Evolutionary conservation across 2,329 filamentous ascomycete genomes (phyloP).

Genomic region (Colletotrichum higginsianum): DNA sequence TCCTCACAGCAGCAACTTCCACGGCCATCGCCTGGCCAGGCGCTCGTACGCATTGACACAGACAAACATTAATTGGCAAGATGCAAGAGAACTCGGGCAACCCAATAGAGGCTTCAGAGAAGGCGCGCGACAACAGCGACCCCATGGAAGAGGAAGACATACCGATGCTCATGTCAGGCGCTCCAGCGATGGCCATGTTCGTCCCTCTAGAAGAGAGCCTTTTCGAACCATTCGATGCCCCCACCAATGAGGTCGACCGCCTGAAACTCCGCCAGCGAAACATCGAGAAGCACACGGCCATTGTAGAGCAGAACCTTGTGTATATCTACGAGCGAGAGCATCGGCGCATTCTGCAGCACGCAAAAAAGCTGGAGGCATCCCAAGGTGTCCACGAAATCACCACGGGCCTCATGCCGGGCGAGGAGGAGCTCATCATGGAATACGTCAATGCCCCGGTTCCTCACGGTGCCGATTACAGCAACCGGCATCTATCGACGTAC

Average conservation of each 20-base stretch:
- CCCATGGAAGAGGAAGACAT: constrained; percentile 40
- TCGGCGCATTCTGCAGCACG: constrained; percentile 47
- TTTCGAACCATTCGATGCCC: constrained; percentile 46
- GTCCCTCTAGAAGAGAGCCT: constrained; percentile 52
- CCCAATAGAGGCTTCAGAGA: not conserved
- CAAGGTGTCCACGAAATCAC: constrained; percentile 16
- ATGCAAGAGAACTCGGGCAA: constrained; percentile 4
- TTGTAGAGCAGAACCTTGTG: constrained; percentile 51
- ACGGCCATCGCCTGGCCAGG: not conserved
- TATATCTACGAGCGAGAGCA: constrained; percentile 54
- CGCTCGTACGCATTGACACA: not conserved
- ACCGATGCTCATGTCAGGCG: constrained; percentile 45
- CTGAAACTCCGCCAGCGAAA: constrained; percentile 49
- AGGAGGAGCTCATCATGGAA: constrained; percentile 20
- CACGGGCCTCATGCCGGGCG: constrained; percentile 8
- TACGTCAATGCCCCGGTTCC: constrained; percentile 26
- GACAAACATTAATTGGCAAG: not conserved
- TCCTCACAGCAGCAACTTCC: not conserved
- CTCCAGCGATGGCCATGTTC: constrained; percentile 48
- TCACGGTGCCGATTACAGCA: constrained; percentile 18
- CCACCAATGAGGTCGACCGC: constrained; percentile 48
- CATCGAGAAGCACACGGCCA: constrained; percentile 50
- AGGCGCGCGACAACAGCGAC: not conserved
- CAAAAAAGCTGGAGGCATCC: constrained; percentile 37
- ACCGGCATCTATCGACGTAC: constrained; percentile 26